Evolutionary conservation across 2,329 filamentous ascomycete genomes (phyloP), one percentile per base, ranked within the genome.

Genomic region (Hirsutella rhossiliensis): DNA sequence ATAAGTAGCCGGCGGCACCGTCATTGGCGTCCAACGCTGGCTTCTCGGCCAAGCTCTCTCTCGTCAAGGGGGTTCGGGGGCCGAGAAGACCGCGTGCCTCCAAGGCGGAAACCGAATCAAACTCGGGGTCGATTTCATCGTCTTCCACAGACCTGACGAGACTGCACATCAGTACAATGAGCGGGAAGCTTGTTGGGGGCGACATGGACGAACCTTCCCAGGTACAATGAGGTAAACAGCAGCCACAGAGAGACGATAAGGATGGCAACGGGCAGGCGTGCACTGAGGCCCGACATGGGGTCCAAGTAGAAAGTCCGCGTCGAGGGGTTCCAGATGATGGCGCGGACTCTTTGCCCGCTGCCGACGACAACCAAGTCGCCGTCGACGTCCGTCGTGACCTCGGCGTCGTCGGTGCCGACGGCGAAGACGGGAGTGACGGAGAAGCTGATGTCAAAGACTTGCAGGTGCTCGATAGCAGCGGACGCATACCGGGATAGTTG

Each of bases 231-330:
- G 6, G 46, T 43, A 23, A 48, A 18, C 13, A 52, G 41, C 30
- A 51, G 34, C 4, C 47, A 45, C 19, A 55, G 39, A 13, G 47
- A 48, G 34, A 49, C 39, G 2, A 44, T 45, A 23, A 54, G 28
- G 27, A 53, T 47, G 12, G 48, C 47, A 2, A 51, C 19, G 12
- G 52, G 52, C 38, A 51, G 38, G 11, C 47, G 38, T 15, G 49
- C 49, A 6, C 45, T 47, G 9, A 53, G 43, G 18, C 43, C 40
- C 13, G 46, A 32, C 13, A 45, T 36, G 3, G 48, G 44, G 12
- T 45, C 45, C 2, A 41, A 40, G 31, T 30, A 30, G 18, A 46
- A 43, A 12, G 29, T 29, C 12, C 36, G 41, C n/a, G 30, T n/a
- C 5, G 18, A 18, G 7, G 23, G 45, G 15, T 37, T 43, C 23